Conservation (phyloP, 176 grass and related monocot species). For the Elaeis guineensis region DNA sequence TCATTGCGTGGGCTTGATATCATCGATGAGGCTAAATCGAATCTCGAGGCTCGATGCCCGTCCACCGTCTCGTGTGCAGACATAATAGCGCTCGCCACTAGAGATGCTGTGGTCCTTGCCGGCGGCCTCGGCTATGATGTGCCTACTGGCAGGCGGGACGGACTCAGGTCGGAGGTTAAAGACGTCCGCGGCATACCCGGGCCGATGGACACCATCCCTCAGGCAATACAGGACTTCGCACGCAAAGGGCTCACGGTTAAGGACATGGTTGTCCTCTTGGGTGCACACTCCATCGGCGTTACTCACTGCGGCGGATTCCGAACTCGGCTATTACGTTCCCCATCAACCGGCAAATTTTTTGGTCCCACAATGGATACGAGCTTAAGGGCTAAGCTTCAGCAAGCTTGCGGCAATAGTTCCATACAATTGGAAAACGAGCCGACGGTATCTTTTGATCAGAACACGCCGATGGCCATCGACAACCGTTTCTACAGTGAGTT, state of each 20-base stretch:
- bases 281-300: constrained; percentile 55
- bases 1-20: constrained; percentile 45
- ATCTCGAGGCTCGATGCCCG: constrained; percentile 51
- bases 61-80: constrained; percentile 61
- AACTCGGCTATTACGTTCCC: neutral
- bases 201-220: constrained; percentile 31
- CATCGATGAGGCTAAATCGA: constrained; percentile 60
- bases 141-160: constrained; percentile 38
- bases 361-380: constrained; percentile 24
- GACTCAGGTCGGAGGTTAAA: constrained; percentile 31
- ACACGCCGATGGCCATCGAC: constrained; percentile 29
- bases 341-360: neutral
- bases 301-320: constrained; percentile 49
- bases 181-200: constrained; percentile 37
- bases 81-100: constrained; percentile 27
- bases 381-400: constrained; percentile 18
- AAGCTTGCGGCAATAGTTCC: constrained; percentile 14
- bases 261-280: constrained; percentile 42
- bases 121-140: constrained; percentile 38
- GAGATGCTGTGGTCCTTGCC: constrained; percentile 28
- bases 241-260: constrained; percentile 23
- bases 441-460: constrained; percentile 27
- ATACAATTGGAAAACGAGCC: neutral
- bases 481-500: constrained; percentile 35
- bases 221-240: constrained; percentile 24